These are phyloP conservation scores for Dendrobium officinale DNA, from an alignment of 106 monocot genomes.

Conservation along the genomic window DNA sequence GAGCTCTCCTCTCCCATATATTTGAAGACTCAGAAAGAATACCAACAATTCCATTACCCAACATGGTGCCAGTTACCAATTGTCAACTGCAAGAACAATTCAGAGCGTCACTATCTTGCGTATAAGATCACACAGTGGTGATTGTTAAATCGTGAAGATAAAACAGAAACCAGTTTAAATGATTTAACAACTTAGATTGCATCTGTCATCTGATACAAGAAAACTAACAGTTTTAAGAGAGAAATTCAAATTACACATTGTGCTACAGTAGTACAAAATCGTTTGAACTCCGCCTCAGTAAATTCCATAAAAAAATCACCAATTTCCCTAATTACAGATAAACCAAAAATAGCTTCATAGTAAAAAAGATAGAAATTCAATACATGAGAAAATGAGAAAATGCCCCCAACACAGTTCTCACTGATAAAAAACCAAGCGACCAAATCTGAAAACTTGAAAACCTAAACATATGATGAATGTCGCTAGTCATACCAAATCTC, in stretches of 20 bases:
- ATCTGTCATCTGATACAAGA: not conserved
- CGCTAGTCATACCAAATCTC: not conserved
- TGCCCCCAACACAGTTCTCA: not conserved
- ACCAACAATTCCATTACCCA: constrained; percentile 89
- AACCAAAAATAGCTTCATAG: too few species aligned
- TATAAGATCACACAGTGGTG: not conserved
- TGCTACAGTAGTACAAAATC: not conserved
- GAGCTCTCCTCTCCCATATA: constrained; percentile 91
- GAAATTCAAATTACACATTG: not conserved
- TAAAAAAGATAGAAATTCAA: too few species aligned
- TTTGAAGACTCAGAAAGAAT: constrained; percentile 70
- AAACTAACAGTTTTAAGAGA: not conserved
- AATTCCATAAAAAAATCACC: too few species aligned
- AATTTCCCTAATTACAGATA: too few species aligned
- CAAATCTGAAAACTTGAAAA: too few species aligned
- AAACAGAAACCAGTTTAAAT: not conserved
- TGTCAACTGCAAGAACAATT: constrained; percentile 1
- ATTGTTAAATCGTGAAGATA: not conserved
- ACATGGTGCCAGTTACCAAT: constrained; percentile 24
- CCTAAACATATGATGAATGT: not conserved
- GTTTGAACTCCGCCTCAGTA: not conserved
- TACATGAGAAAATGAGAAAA: not conserved
- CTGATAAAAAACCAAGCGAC: too few species aligned
- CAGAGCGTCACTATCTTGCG: not conserved
- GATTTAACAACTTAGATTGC: not conserved